Percentiles rank a stretch among this genome's conserved stretches.
These are phyloP conservation scores for Sugiyamaella chiloensis DNA, from an alignment of 805 yeast species.

Conservation along the genomic window DNA sequence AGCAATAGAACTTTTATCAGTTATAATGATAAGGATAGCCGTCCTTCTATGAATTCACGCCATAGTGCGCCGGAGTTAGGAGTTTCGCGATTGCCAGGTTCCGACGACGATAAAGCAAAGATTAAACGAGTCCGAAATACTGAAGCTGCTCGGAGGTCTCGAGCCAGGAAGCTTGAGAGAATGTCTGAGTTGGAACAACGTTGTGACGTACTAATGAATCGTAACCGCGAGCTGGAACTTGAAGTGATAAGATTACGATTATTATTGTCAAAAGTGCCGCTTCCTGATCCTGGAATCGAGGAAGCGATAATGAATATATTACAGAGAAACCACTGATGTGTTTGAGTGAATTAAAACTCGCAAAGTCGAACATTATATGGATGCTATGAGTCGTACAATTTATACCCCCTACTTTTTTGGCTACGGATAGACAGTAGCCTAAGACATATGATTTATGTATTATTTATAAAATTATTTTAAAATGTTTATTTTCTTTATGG, in stretches of 20 bases:
- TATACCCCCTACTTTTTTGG: constrained; percentile 1
- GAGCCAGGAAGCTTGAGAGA: constrained; percentile 91
- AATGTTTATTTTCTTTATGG: too few relatives aligned
- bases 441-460: constrained; percentile 3
- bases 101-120: constrained; percentile 45
- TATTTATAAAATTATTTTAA: constrained; percentile 4
- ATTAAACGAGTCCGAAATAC: constrained; percentile 87
- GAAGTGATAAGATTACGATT: constrained; percentile 21
- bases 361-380: background rate
- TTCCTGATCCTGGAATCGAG: background rate
- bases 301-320: constrained; percentile 1
- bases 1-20: background rate
- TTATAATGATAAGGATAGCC: background rate
- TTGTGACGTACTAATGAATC: constrained; percentile 58
- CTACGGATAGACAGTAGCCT: constrained; percentile 3
- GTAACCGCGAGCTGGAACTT: constrained; percentile 22
- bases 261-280: constrained; percentile 12
- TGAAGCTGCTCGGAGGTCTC: constrained; percentile 82
- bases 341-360: too few relatives aligned
- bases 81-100: background rate
- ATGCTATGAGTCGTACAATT: background rate
- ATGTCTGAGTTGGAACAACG: constrained; percentile 81
- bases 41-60: constrained; percentile 2
- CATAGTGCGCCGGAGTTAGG: constrained; percentile 3
- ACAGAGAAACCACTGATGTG: constrained; percentile 1